A percentile compares a stretch with the other conserved stretches of the same genome.
phyloP scores from a whole-genome alignment of 139 green algal species.

The Micractinium sp. region DNA sequence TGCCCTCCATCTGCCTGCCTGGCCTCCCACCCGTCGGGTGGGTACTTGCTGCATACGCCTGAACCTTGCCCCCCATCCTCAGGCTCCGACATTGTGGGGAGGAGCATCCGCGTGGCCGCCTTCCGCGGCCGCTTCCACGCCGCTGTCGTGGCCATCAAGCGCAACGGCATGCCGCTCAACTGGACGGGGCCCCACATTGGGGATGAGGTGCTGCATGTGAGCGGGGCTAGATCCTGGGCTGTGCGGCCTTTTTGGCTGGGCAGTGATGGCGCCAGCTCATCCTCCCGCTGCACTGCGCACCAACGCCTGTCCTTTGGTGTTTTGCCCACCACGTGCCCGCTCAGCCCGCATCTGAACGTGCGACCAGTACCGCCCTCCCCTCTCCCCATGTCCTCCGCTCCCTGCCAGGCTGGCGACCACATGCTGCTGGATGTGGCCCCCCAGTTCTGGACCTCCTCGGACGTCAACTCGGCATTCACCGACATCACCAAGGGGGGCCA shows the following conservation, averaged over 20 bases:
- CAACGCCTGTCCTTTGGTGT: no score
- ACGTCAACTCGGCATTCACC: constrained; percentile 49
- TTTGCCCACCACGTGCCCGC: no score
- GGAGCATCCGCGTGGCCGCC: constrained; percentile 53
- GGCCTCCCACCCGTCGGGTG: no score
- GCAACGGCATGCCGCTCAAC: constrained; percentile 43
- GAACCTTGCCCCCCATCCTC: neutral
- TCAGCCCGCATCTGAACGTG: no score
- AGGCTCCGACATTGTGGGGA: constrained; percentile 40
- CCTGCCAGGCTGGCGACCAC: constrained; percentile 59
- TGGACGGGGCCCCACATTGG: constrained; percentile 55
- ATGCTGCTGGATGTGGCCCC: constrained; percentile 64
- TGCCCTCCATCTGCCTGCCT: neutral
- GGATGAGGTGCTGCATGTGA: constrained; percentile 65
- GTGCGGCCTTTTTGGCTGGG: no score
- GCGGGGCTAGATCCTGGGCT: no score
- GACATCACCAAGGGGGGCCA: constrained; percentile 40
- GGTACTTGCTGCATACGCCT: no score
- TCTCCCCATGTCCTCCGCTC: neutral
- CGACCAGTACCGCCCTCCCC: neutral
- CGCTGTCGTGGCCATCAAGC: constrained; percentile 76
- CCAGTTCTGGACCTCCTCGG: constrained; percentile 48
- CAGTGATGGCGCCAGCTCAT: neutral
- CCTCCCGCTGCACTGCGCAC: no score
- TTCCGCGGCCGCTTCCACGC: constrained; percentile 74